Evolutionary conservation across 2,329 filamentous ascomycete genomes (phyloP), one percentile per base, ranked within the genome.

Genomic region (Taxawa tesnikishii): DNA sequence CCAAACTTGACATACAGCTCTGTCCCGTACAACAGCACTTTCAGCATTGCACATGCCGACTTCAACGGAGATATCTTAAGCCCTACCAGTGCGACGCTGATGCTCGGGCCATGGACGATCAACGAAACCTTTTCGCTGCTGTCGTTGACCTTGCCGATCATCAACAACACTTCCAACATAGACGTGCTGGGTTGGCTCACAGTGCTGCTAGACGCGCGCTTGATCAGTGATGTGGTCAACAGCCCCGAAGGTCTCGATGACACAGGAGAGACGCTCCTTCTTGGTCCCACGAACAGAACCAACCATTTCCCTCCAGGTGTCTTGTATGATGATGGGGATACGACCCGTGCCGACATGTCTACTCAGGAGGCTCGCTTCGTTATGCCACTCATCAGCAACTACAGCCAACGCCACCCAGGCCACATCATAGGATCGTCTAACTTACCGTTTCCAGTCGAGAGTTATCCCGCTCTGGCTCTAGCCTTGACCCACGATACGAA

Each of bases 141-240:
- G 9, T 94, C 85, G 3, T 63, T 93, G 37, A 93, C 85, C 0
- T 59, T 88, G 11, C 83, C 85, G 0, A 73, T 94, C 32, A 69
- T 82, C 38, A 75, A 79, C 49, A 80, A 77, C 42, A 65, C 66
- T 2, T 67, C 68, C 2, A 52, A 58, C 26, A 60, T 59, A 3
- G 75, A 79, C 39, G 70, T 88, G 1, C 64, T 94, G 4, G 87
- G 83, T 2, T 94, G 84, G 62, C 70, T 94, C 61, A 93, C 84
- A 1, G 60, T 88, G 2, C 64, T 93, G n/a, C 69, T 81, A 34
- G 72, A 81, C 34, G 78, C 78, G 2, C 59, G 60, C 4, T 66
- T 79, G 2, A 62, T 90, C 3, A 60, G 75, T n/a, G 55, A 66
- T 27, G 68, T 84, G 2, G 60, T 76, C 15, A 55, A 60, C 12